These are phyloP conservation scores for Fusarium sp. DNA, from an alignment of 2,329 filamentous ascomycete species.

Conservation along the genomic window DNA sequence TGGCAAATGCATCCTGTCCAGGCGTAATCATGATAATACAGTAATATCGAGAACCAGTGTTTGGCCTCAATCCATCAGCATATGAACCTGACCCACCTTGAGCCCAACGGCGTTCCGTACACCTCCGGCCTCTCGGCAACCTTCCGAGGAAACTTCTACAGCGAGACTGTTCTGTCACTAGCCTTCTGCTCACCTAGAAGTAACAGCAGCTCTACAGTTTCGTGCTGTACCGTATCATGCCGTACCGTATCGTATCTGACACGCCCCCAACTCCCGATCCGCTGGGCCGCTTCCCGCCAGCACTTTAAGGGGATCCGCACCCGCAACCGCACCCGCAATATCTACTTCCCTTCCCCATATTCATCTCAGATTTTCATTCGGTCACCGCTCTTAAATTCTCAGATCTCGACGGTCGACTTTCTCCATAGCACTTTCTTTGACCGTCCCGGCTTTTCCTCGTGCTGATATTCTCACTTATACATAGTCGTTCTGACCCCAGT, in stretches of 20 bases:
- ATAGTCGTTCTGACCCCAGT: not conserved
- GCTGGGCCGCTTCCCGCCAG: conserved; percentile 44
- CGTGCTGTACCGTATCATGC: not conserved
- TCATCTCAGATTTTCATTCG: conserved; percentile 23
- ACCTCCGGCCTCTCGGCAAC: conserved; percentile 47
- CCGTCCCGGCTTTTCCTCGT: conserved; percentile 49
- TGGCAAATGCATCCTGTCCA: conserved; percentile 1
- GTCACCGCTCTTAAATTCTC: conserved; percentile 41
- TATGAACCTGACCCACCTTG: conserved; percentile 17
- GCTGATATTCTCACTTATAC: conserved; percentile 10
- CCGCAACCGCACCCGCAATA: conserved; percentile 26
- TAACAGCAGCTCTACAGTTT: conserved; percentile 16
- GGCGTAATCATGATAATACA: conserved; percentile 9
- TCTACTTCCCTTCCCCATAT: conserved; percentile 18
- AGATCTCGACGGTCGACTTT: conserved; percentile 15
- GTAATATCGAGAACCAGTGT: conserved; percentile 10
- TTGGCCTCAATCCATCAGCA: conserved; percentile 20
- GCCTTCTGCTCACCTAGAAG: conserved; percentile 25
- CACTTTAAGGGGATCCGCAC: conserved; percentile 31
- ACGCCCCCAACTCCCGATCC: conserved; percentile 42
- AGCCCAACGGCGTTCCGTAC: conserved; percentile 40
- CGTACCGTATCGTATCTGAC: not conserved
- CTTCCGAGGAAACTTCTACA: conserved; percentile 41
- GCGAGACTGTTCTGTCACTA: conserved; percentile 22
- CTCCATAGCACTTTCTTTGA: conserved; percentile 10